These are phyloP conservation scores for Blastobotrys serpentis DNA, from an alignment of 1,139 yeast genomes.

Conservation along the genomic window DNA sequence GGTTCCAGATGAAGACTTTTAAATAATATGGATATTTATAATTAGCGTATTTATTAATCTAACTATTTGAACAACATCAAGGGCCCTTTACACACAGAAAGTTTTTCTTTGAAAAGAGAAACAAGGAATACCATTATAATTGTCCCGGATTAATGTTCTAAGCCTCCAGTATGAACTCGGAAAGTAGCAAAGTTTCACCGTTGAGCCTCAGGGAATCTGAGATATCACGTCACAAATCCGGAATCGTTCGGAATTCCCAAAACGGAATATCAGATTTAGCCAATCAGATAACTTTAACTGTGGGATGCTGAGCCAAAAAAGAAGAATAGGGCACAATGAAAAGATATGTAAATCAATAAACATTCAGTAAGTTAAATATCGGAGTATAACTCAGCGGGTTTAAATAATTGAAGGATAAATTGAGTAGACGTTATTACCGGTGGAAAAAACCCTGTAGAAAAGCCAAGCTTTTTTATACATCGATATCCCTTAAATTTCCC, in stretches of 20 bases:
- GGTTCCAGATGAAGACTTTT: slow-evolving; percentile 29
- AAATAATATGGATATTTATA: slow-evolving; percentile 2
- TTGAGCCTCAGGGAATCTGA: not conserved
- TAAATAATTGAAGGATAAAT: too few species aligned
- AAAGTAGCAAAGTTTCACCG: not conserved
- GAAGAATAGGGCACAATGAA: too few species aligned
- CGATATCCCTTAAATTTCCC: not conserved
- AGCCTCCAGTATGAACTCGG: too few species aligned
- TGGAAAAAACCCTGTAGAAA: too few species aligned
- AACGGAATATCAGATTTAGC: not conserved
- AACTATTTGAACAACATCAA: not conserved
- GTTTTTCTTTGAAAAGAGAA: not conserved
- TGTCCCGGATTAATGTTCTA: too few species aligned
- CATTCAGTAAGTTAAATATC: too few species aligned
- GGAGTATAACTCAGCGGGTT: too few species aligned
- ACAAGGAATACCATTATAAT: too few species aligned
- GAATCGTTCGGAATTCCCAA: not conserved
- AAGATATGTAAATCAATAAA: too few species aligned
- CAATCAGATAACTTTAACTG: not conserved
- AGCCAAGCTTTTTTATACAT: not conserved
- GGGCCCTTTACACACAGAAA: not conserved
- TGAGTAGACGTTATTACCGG: too few species aligned
- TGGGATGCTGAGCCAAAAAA: not conserved
- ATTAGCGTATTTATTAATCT: slow-evolving; percentile 4
- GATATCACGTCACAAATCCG: not conserved